Evolutionary conservation across 257 asterid species (phyloP).

Genomic region (Fraxinus pennsylvanica): DNA sequence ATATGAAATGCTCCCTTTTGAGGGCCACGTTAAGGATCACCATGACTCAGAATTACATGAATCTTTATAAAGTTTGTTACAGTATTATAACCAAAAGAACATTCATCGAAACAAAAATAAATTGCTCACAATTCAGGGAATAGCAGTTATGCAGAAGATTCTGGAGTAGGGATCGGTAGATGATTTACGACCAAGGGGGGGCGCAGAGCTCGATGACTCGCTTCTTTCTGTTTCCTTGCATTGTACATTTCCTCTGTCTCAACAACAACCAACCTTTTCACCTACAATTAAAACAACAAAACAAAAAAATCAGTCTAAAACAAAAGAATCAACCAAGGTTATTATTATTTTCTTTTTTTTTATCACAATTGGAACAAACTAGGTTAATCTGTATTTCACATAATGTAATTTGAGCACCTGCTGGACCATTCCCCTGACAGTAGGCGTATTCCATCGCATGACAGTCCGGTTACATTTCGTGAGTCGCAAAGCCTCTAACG

Average conservation of each 20-base stretch:
- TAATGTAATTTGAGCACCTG: slow-evolving; percentile 64
- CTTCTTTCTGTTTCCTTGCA: slow-evolving; percentile 44
- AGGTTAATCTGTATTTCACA: background rate
- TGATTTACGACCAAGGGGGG: slow-evolving; percentile 58
- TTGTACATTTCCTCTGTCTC: slow-evolving; percentile 81
- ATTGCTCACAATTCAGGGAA: slow-evolving; percentile 27
- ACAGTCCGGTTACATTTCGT: slow-evolving; percentile 88
- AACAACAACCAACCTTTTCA: slow-evolving; percentile 64
- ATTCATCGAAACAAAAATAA: background rate
- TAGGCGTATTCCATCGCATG: slow-evolving; percentile 79
- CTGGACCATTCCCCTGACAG: slow-evolving; percentile 89
- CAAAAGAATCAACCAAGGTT: background rate
- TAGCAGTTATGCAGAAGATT: slow-evolving; percentile 32
- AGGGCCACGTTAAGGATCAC: background rate
- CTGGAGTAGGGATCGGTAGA: slow-evolving; percentile 33
- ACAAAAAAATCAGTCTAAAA: background rate
- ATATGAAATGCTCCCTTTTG: background rate
- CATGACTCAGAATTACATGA: background rate
- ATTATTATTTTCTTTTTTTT: background rate
- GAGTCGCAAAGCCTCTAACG: slow-evolving; percentile 88
- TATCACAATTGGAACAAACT: background rate
- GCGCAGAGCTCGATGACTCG: slow-evolving; percentile 44
- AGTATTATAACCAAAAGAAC: background rate
- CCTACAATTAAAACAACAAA: slow-evolving; percentile 23
- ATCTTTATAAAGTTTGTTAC: background rate